Evolutionary conservation across 2,329 filamentous ascomycete genomes (phyloP).

Genomic region (Cladosporium cucumerinum): DNA sequence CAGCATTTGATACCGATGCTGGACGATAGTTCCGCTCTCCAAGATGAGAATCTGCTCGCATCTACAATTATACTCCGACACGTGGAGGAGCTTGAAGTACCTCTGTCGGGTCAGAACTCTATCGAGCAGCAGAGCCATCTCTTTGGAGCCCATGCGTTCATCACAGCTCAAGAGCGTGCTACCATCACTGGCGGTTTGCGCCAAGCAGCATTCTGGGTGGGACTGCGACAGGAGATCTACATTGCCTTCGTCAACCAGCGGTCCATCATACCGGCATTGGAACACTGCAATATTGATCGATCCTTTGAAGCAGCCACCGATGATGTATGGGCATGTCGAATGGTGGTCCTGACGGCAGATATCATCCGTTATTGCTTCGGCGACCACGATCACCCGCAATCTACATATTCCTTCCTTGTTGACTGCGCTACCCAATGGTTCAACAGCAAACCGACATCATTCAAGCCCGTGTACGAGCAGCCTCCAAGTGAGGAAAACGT

Average conservation of each 20-base stretch:
- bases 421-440: slow-evolving; percentile 49
- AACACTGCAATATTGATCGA: slow-evolving; percentile 52
- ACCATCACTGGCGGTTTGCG: slow-evolving; percentile 38
- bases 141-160: slow-evolving; percentile 36
- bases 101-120: slow-evolving; percentile 25
- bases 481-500: slow-evolving; percentile 40
- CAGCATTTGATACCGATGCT: slow-evolving; percentile 49
- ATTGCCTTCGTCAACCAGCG: slow-evolving; percentile 44
- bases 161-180: slow-evolving; percentile 32
- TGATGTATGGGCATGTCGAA: slow-evolving; percentile 58
- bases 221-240: slow-evolving; percentile 59
- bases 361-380: slow-evolving; percentile 62
- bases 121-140: slow-evolving; percentile 29
- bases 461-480: slow-evolving; percentile 52
- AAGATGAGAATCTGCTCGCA: slow-evolving; percentile 53
- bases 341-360: slow-evolving; percentile 61
- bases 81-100: slow-evolving; percentile 54
- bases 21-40: slow-evolving; percentile 38
- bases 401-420: slow-evolving; percentile 45
- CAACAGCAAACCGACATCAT: slow-evolving; percentile 48
- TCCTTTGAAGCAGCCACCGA: slow-evolving; percentile 49
- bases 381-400: slow-evolving; percentile 33
- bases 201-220: slow-evolving; percentile 55
- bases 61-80: slow-evolving; percentile 57
- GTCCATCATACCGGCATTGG: slow-evolving; percentile 52